Percentiles rank a stretch among this genome's conserved stretches.
Conservation (phyloP, 768 basidiomycete species). For the Paxillus ammoniavirescens region DNA sequence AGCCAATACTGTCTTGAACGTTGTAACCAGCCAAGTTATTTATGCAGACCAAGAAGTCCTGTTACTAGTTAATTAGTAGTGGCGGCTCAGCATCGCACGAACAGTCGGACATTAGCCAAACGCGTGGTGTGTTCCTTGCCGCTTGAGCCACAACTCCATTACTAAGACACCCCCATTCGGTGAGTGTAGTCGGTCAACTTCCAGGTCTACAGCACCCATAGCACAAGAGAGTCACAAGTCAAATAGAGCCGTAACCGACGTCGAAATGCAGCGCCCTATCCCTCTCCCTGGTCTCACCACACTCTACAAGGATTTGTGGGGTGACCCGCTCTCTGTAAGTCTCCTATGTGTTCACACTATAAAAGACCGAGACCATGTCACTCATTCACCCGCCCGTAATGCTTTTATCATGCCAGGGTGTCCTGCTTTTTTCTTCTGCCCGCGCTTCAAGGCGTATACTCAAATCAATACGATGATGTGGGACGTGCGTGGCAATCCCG, state of each 20-base stretch:
- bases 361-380: conserved; percentile 14
- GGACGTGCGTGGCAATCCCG: conserved; percentile 22
- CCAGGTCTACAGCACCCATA: neutral
- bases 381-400: conserved; percentile 4
- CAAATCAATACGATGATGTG: conserved; percentile 31
- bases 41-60: too few species aligned
- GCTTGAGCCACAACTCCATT: conserved; percentile 3
- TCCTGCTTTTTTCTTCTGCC: conserved; percentile 29
- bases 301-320: conserved; percentile 28
- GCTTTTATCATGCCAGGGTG: conserved; percentile 29
- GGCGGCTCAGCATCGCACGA: too few species aligned
- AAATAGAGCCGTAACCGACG: conserved; percentile 28
- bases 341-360: conserved; percentile 17
- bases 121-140: too few species aligned
- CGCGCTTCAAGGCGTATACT: conserved; percentile 33
- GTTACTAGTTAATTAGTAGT: too few species aligned
- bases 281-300: conserved; percentile 14
- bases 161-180: conserved; percentile 19
- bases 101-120: too few species aligned
- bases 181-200: conserved; percentile 7
- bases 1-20: too few species aligned
- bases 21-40: too few species aligned
- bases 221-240: conserved; percentile 18
- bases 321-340: conserved; percentile 19
- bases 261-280: conserved; percentile 19